These are phyloP conservation scores for Iberis pinnata DNA, from an alignment of 345 rosid species.

Conservation along the genomic window DNA sequence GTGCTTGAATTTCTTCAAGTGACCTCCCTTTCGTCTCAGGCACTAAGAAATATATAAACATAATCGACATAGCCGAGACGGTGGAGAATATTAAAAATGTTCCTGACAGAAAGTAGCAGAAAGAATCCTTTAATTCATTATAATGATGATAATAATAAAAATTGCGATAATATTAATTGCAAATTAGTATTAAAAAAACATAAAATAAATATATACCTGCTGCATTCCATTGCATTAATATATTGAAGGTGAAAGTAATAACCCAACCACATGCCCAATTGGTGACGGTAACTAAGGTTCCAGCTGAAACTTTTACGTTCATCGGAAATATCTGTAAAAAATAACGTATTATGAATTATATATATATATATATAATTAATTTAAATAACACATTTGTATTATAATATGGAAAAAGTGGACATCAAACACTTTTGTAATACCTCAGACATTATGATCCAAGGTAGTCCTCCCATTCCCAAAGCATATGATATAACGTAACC, in stretches of 20 bases:
- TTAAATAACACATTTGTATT: not conserved
- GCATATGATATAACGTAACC: constrained; percentile 29
- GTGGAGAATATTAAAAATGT: constrained; percentile 38
- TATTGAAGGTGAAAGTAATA: constrained; percentile 37
- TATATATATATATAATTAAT: no score
- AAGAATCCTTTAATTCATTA: not conserved
- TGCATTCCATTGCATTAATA: constrained; percentile 40
- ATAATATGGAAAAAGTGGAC: no score
- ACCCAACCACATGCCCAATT: constrained; percentile 30
- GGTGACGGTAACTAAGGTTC: not conserved
- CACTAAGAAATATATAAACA: constrained; percentile 36
- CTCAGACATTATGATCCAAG: constrained; percentile 60
- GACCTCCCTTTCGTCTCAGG: constrained; percentile 48
- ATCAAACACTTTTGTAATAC: constrained; percentile 19
- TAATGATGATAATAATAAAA: not conserved
- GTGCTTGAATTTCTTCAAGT: not conserved
- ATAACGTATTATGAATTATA: no score
- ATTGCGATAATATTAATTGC: not conserved
- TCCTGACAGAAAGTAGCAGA: constrained; percentile 22
- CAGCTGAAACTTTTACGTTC: not conserved
- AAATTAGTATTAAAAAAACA: not conserved
- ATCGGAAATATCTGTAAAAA: not conserved
- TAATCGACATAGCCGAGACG: constrained; percentile 5
- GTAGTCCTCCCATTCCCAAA: constrained; percentile 47
- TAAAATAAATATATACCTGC: constrained; percentile 19